Conservation (phyloP, 352 stramenopile species). For the Phytophthora melonis region DNA sequence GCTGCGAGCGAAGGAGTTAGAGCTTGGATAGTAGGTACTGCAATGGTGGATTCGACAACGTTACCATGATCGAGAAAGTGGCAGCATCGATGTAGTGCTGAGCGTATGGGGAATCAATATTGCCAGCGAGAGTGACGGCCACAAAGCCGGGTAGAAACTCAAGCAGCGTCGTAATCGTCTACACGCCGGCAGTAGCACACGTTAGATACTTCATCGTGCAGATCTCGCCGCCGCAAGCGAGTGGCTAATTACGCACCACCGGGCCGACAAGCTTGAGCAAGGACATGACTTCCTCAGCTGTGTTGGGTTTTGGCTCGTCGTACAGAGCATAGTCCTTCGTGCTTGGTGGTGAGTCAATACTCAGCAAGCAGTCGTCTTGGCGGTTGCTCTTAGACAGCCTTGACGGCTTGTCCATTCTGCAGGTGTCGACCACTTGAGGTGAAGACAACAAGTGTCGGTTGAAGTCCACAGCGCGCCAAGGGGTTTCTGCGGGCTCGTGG, state of each 20-base stretch:
- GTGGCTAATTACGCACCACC: constrained; percentile 28
- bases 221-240: not conserved
- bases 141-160: constrained; percentile 53
- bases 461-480: not conserved
- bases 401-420: not conserved
- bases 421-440: not conserved
- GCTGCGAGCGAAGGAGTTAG: constrained; percentile 28
- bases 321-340: not conserved
- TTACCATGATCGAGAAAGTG: constrained; percentile 62
- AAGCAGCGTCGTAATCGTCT: constrained; percentile 49
- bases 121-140: constrained; percentile 60
- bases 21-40: not conserved
- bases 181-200: not conserved
- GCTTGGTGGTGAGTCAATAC: not conserved
- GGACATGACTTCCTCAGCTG: constrained; percentile 37
- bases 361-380: not conserved
- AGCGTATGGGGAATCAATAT: constrained; percentile 59
- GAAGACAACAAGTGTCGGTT: not conserved
- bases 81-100: constrained; percentile 67
- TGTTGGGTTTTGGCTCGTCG: constrained; percentile 23
- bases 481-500: not conserved
- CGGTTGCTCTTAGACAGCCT: not conserved
- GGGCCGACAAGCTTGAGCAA: constrained; percentile 54
- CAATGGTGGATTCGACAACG: not conserved
- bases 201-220: not conserved